Base-by-base conservation (phyloP, 495 filamentous ascomycete species). In the Daldinia decipiens region DNA sequence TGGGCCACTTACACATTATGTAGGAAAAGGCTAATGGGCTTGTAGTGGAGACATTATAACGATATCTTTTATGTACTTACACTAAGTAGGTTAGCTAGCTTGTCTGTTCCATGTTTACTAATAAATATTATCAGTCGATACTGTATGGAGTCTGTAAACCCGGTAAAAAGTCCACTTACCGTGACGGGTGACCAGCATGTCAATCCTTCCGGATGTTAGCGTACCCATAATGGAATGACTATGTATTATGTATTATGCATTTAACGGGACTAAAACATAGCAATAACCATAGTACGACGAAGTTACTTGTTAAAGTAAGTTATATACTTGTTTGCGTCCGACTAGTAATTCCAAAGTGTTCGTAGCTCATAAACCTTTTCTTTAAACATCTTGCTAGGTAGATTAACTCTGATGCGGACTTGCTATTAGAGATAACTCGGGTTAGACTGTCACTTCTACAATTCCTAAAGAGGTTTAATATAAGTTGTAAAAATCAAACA, bases 171-270 rank as follows among this genome's bases (percentile, higher is more conserved):
- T 53, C 24, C 50, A 53, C 50, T 29, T 53, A 31, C 50, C 50
- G 50, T 31, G 26, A 53, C 15, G 15, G 26, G 31, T 2, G 8
- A 36, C 53, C 31, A 38, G 53, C 53, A 56, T 56, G 8, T 12
- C 29, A 56, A 56, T 56, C 53, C 53, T 56, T 19, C 53, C 53
- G 17, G 1, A 21, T 6, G 29, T 19, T 56, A 56, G 53, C 31
- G 53, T 36, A 5, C 31, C 53, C 51, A 24, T 47, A 47, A 8
- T 21, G 3, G n/a, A 9, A 17, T 21, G 8, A 47, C 17, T 27
- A 27, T 27, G 26, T 27, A 27, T 19, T 27, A 27, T 27, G 26
- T 27, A 27, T 19, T 47, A 47, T 47, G 50, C 50, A 52, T 27
- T 4, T 52, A 26, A 27, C 11, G 24, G 50, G 19, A n/a, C 26